Base-by-base conservation (phyloP, 139 green algal species). In the Ettlia oleoabundans region DNA sequence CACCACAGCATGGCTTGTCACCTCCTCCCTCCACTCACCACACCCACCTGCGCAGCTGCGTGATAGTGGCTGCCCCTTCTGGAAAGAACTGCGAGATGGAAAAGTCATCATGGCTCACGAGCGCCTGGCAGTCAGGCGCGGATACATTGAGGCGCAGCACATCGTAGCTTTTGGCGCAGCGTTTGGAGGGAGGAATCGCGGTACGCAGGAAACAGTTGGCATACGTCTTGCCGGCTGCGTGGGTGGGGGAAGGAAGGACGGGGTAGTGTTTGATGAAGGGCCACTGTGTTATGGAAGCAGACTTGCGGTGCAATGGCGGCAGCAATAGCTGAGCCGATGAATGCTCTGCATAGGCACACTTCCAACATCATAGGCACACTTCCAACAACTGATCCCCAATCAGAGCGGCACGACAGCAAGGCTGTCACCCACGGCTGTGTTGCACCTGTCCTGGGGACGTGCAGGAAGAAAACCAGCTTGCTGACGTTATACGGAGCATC, bases 91-190 rank as follows among this genome's bases (percentile, higher is more conserved):
- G 82, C 30, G 92, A 81, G n/a, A 97, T 82, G 82, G 88, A 95
- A 83, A 92, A 96, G 87, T 98, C 95, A 81, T 98, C 94, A 76
- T 99, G 96, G 15, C 90, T 95, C 30, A 84, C 86, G 19, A 98
- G 87, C 32, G 97, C 86, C 10, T 76, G 53, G 87, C 96, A 99
- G 69, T 86, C 58, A 1, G 89, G 88, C 9, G 86, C 40, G 30
- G 84, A 91, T 0, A 86, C 82, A 69, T 95, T 89, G 33, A 96
- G 85, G 0, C 93, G 88, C 32, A 99, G 81, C 47, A 92, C 83
- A 84, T 99, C 95, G 68, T 99, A 99, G 0, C 89, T 91, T 55
- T 91, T 92, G 28, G 86, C 84, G 79, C 95, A 97, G 22, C 89
- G 82, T 58, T 75, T 55, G 68, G 70, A 84, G 38, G 91, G 89